Conservation (phyloP, 352 stramenopile genomes). For the Phytopythium chamaehyphon region DNA sequence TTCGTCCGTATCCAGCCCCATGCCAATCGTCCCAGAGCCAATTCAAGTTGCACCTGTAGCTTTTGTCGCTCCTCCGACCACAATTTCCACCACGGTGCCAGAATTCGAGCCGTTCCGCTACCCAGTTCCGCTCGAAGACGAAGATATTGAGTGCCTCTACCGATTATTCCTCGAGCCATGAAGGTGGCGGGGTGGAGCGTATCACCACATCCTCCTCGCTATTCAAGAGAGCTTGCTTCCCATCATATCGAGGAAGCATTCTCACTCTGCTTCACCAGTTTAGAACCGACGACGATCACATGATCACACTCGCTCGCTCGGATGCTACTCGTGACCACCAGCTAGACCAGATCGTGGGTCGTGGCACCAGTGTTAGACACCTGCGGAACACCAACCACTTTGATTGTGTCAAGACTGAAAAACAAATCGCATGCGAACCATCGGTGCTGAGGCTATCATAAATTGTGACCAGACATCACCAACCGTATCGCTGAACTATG, state of each 20-base stretch:
- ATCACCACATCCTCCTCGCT: no score
- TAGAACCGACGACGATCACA: no score
- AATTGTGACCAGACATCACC: no score
- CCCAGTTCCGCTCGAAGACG: slow-evolving; percentile 28
- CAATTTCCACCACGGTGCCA: neutral
- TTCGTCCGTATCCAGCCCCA: neutral
- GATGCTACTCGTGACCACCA: neutral
- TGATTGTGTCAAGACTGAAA: no score
- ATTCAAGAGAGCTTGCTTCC: no score
- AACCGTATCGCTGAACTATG: neutral
- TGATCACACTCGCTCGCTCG: no score
- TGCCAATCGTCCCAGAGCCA: neutral
- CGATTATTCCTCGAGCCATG: slow-evolving; percentile 20
- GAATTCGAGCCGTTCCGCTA: slow-evolving; percentile 36
- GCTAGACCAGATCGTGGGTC: neutral
- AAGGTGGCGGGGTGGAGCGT: neutral
- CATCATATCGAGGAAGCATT: no score
- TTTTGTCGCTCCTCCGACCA: neutral
- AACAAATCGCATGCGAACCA: no score
- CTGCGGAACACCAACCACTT: neutral
- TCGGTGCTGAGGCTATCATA: no score
- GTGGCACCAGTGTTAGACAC: neutral
- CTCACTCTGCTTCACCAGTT: no score
- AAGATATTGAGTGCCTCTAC: slow-evolving; percentile 34
- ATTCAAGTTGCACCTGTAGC: no score